Evolutionary conservation across 495 filamentous ascomycete genomes (phyloP), one percentile per base, ranked within the genome.

Genomic region (Apiosordaria backusii): DNA sequence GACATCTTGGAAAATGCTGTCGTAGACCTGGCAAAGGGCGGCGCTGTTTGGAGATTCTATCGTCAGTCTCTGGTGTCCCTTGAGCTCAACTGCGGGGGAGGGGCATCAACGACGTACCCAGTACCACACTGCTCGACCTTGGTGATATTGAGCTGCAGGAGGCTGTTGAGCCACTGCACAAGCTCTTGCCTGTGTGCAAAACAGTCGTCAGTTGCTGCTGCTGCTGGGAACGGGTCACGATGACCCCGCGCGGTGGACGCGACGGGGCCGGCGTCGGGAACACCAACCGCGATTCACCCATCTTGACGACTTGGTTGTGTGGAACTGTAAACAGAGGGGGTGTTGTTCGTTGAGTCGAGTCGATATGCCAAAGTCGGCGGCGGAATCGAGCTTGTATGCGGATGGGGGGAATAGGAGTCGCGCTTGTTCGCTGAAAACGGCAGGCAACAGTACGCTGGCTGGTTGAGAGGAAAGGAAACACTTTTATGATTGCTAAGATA

Each of bases 101-200:
- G 70, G 75, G 67, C 66, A 72, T 69, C 70, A 67, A 45, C 61
- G 57, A 75, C 90, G 71, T 90, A 99, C 95, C 95, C 95, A 71
- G 95, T 98, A 71, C 95, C 95, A 79, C 95, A 97, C 84, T 99
- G 96, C 80, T 99, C 95, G 76, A 99, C 90, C 80, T 97, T 97
- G 75, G 94, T 97, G 65, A 99, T 87, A 81, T 98, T 98, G 70
- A 98, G 87, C 82, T 96, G 91, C 63, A 99, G 87, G 61, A 98
- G 92, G 84, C 90, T 92, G 85, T 99, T 99, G 71, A 99, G 81
- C 95, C 95, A 99, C 80, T 89, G 88, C 67, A 99, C 85, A 67
- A 99, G 88, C 81, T 99, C 95, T 80, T 99, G 95, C 84, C 95
- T 99, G 73, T 27, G 22, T 24, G 19, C 21, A 45, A 25, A 18